These are phyloP conservation scores for Acacia crassicarpa DNA, from an alignment of 306 rosid genomes.

Conservation along the genomic window DNA sequence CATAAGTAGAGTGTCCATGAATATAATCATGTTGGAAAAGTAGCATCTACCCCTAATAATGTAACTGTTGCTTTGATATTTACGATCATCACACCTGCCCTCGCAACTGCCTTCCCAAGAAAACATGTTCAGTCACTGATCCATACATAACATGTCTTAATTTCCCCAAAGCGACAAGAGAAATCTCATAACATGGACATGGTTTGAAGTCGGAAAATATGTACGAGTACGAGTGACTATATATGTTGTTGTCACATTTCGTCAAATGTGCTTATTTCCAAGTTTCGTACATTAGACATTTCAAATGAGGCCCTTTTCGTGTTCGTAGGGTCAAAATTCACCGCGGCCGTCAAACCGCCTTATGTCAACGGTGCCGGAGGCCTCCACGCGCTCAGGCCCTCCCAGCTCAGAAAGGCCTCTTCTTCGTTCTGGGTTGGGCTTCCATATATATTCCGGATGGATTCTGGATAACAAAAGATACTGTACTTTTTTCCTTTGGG, in stretches of 20 bases:
- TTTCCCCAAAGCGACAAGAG: no score
- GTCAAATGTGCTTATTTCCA: no score
- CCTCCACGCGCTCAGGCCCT: neutral
- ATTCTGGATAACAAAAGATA: neutral
- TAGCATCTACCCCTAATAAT: no score
- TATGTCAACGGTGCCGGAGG: no score
- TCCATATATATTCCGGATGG: neutral
- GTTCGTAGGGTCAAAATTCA: neutral
- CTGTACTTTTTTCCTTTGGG: no score
- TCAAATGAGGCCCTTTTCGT: neutral
- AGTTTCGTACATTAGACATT: no score
- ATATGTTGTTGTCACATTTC: no score
- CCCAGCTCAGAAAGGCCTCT: neutral
- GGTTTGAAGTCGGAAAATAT: no score
- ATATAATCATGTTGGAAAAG: neutral
- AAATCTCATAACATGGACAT: no score
- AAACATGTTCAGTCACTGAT: neutral
- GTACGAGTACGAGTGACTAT: no score
- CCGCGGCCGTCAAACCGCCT: neutral
- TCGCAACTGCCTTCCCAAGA: neutral
- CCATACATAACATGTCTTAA: neutral
- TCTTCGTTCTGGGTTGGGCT: neutral
- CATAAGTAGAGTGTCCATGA: neutral
- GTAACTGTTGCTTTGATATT: neutral
- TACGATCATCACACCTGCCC: neutral